Conservation (phyloP, 208 protist genomes). For the Phytomonas sp. region DNA sequence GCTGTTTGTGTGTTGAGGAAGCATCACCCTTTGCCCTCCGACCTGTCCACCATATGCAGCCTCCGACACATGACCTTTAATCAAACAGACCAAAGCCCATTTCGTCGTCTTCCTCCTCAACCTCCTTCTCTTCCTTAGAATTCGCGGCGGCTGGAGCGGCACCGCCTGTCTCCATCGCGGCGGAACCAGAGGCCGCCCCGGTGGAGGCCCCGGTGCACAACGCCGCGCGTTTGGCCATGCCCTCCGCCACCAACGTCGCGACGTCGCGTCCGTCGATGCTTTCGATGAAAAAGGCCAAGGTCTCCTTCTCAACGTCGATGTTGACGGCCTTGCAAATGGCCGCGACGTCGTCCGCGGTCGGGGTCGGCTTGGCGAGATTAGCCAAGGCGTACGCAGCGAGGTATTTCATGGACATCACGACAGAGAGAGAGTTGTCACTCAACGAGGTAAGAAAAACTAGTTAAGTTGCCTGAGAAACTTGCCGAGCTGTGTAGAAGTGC, state of each 20-base stretch:
- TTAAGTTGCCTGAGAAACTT: slow-evolving; percentile 10
- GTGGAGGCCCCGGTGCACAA: slow-evolving; percentile 33
- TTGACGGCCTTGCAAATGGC: slow-evolving; percentile 76
- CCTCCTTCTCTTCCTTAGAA: slow-evolving; percentile 47
- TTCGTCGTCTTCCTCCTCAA: slow-evolving; percentile 86
- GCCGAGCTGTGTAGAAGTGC: slow-evolving; percentile 8
- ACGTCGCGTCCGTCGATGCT: slow-evolving; percentile 67
- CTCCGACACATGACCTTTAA: slow-evolving; percentile 21
- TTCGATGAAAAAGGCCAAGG: slow-evolving; percentile 79
- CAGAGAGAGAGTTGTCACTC: background rate
- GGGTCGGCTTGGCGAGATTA: slow-evolving; percentile 65
- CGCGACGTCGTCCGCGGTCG: slow-evolving; percentile 73
- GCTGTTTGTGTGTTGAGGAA: background rate
- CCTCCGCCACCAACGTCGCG: slow-evolving; percentile 66
- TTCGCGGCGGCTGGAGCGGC: slow-evolving; percentile 29
- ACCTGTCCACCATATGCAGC: background rate
- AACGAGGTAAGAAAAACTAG: slow-evolving; percentile 8
- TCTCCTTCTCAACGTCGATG: slow-evolving; percentile 57
- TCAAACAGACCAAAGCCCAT: slow-evolving; percentile 89
- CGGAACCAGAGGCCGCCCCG: slow-evolving; percentile 23
- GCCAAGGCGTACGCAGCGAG: slow-evolving; percentile 89
- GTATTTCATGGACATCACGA: slow-evolving; percentile 84
- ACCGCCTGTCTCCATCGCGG: slow-evolving; percentile 26
- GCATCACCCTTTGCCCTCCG: background rate
- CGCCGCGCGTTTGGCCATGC: slow-evolving; percentile 60